Conservation (phyloP, 2,329 filamentous ascomycete genomes). For the Diaporthe citrichinensis region DNA sequence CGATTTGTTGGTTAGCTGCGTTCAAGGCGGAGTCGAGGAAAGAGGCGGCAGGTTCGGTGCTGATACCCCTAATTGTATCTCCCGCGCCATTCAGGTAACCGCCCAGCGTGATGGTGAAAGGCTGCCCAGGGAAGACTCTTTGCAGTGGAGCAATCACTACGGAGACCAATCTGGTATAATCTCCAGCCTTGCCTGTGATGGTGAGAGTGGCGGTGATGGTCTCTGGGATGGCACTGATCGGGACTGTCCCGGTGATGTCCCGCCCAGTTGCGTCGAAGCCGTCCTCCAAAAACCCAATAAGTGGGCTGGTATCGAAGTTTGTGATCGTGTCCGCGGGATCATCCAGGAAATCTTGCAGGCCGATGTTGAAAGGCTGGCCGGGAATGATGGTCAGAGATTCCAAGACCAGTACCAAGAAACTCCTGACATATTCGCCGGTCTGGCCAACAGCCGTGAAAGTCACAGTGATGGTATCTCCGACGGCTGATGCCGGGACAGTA, state of each 20-base stretch:
- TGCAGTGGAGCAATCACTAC: not conserved
- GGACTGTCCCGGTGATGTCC: not conserved
- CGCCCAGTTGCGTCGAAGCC: not conserved
- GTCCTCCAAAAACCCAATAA: not conserved
- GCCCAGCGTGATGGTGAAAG: not conserved
- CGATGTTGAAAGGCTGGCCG: not conserved
- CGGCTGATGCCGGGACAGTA: not conserved
- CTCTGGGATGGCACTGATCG: not conserved
- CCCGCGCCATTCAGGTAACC: not conserved
- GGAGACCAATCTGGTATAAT: not conserved
- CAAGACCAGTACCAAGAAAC: not conserved
- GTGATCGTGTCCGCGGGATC: not conserved
- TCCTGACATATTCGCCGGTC: not conserved
- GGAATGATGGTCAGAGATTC: slow-evolving; percentile 2
- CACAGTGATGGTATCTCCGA: not conserved
- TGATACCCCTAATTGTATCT: not conserved
- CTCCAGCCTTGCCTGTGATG: not conserved
- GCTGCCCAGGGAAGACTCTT: not conserved
- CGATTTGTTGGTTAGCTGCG: not conserved
- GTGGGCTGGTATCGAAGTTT: not conserved
- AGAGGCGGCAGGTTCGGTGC: not conserved
- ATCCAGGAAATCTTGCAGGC: not conserved
- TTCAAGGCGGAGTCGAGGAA: not conserved
- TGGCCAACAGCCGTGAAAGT: not conserved
- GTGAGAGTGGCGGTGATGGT: slow-evolving; percentile 7